These are phyloP conservation scores for Fusarium burgessii DNA, from an alignment of 2,329 filamentous ascomycete species.

Conservation along the genomic window DNA sequence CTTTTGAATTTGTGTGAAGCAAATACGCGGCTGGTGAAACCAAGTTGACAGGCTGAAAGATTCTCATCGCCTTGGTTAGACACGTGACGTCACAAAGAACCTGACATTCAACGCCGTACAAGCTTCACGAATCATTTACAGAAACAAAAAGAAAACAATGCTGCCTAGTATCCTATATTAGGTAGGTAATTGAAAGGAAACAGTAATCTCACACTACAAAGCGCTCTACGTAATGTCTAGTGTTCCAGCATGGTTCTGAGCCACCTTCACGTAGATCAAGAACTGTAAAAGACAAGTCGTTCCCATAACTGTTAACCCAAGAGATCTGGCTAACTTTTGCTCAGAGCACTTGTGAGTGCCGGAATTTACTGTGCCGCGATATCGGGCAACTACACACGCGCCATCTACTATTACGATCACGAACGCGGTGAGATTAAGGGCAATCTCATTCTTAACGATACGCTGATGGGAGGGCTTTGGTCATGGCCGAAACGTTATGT, in stretches of 20 bases:
- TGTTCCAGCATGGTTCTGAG: no score
- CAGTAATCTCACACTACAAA: no score
- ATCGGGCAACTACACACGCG: background rate
- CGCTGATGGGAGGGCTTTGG: background rate
- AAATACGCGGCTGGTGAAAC: background rate
- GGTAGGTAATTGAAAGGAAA: no score
- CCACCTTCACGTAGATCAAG: no score
- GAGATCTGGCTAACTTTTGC: no score
- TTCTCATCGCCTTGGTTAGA: background rate
- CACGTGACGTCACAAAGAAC: background rate
- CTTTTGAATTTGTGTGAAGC: rapidly evolving
- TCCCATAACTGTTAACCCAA: no score
- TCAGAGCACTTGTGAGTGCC: no score
- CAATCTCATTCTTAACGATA: background rate
- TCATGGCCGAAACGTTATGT: background rate
- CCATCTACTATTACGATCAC: background rate
- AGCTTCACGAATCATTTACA: no score
- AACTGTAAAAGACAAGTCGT: no score
- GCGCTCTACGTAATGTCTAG: no score
- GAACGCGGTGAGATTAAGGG: background rate
- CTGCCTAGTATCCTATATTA: no score
- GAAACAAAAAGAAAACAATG: no score
- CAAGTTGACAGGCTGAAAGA: background rate
- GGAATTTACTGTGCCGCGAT: background rate
- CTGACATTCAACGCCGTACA: background rate